A percentile compares a stretch with the other conserved stretches of the same genome.
phyloP scores from a whole-genome alignment of 176 grass and related monocot genomes.

The Zea mays region DNA sequence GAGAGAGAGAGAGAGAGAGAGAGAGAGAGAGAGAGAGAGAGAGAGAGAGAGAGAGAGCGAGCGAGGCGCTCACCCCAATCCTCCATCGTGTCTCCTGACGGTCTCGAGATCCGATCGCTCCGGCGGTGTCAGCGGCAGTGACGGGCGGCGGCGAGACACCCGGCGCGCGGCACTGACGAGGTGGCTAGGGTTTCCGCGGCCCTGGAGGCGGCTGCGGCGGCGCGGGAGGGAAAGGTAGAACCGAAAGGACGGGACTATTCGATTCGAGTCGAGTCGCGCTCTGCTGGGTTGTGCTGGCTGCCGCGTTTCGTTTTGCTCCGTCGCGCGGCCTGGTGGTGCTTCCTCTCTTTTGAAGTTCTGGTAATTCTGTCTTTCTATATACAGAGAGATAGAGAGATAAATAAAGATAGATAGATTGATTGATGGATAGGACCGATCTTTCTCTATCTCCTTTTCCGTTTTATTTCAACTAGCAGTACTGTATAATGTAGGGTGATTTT shows the following conservation, averaged over 20 bases:
- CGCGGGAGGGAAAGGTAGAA: background rate
- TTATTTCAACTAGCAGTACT: no score
- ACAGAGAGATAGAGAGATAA: no score
- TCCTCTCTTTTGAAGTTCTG: no score
- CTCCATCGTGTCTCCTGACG: slow-evolving; percentile 35
- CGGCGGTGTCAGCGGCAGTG: background rate
- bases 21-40: background rate
- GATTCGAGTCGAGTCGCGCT: slow-evolving; percentile 27
- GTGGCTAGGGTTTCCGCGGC: slow-evolving; percentile 28
- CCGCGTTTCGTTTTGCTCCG: background rate
- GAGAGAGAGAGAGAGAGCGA: background rate
- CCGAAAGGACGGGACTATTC: background rate
- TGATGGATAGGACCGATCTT: no score
- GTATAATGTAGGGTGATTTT: no score
- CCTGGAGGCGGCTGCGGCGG: background rate
- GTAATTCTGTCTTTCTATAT: no score
- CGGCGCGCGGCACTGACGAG: background rate
- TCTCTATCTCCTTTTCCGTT: no score
- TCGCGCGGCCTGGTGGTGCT: background rate
- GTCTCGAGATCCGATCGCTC: slow-evolving; percentile 35
- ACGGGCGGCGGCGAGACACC: no score
- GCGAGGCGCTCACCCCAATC: slow-evolving; percentile 49
- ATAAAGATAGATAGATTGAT: no score
- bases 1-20: background rate
- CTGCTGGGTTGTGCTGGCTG: background rate